Evolutionary conservation across 1,139 yeast genomes (phyloP).

Genomic region (Kodamaea ohmeri): DNA sequence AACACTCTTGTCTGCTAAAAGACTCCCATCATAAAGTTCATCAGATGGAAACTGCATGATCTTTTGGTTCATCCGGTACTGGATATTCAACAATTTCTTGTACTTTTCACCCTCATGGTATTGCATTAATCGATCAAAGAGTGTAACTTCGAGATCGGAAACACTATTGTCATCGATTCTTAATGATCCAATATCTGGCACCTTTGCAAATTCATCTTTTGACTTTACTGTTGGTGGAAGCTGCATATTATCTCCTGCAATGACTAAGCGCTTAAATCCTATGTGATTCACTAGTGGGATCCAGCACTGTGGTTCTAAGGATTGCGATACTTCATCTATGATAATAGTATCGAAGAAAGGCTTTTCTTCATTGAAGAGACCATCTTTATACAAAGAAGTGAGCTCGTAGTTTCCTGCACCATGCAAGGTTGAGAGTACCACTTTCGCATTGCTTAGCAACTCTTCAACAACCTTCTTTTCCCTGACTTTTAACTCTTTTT

Average conservation of each 20-base stretch:
- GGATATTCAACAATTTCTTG: slow-evolving; percentile 60
- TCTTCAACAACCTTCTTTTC: slow-evolving; percentile 65
- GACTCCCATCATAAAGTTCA: slow-evolving; percentile 58
- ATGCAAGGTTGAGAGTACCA: slow-evolving; percentile 80
- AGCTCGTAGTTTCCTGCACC: slow-evolving; percentile 80
- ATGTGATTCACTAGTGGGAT: slow-evolving; percentile 76
- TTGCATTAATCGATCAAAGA: slow-evolving; percentile 74
- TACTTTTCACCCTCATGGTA: slow-evolving; percentile 50
- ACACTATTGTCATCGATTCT: slow-evolving; percentile 19
- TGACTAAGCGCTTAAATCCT: slow-evolving; percentile 57
- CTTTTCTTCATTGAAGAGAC: slow-evolving; percentile 19
- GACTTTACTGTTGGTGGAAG: slow-evolving; percentile 74
- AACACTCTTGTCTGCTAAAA: slow-evolving; percentile 64
- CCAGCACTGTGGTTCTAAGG: slow-evolving; percentile 96
- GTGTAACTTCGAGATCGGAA: slow-evolving; percentile 54
- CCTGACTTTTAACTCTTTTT: slow-evolving; percentile 65
- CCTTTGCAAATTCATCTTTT: slow-evolving; percentile 20
- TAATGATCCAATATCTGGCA: slow-evolving; percentile 10
- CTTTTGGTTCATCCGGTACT: slow-evolving; percentile 78
- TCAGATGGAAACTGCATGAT: slow-evolving; percentile 81
- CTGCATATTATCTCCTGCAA: slow-evolving; percentile 88
- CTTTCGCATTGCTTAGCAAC: slow-evolving; percentile 58
- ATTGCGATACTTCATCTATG: slow-evolving; percentile 93
- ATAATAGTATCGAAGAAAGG: slow-evolving; percentile 75
- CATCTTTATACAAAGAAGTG: slow-evolving; percentile 41